phyloP scores from a whole-genome alignment of 257 asterid species.

The Perilla frutescens region DNA sequence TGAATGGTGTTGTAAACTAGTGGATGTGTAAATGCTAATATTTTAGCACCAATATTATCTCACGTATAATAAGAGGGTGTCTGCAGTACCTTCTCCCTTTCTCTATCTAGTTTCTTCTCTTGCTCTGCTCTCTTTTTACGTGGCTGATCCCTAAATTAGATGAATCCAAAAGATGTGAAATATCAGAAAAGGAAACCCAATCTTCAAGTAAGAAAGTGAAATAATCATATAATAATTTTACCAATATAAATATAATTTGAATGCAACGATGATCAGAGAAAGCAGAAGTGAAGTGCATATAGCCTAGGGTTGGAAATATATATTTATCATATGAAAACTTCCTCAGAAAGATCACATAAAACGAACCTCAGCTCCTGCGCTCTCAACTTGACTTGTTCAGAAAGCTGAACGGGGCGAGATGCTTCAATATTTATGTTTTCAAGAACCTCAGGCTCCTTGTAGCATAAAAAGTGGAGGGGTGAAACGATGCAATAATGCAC shows the following conservation, averaged over 20 bases:
- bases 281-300: neutral
- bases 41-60: neutral
- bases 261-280: neutral
- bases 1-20: neutral
- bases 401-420: conserved; percentile 39
- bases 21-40: neutral
- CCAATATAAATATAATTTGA: neutral
- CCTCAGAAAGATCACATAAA: conserved; percentile 22
- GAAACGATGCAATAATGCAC: conserved; percentile 24
- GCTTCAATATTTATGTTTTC: conserved; percentile 55
- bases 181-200: conserved; percentile 29
- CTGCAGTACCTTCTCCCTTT: conserved; percentile 65
- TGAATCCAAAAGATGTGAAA: conserved; percentile 27
- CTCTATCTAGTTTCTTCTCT: conserved; percentile 56
- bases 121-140: conserved; percentile 53
- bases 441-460: conserved; percentile 44
- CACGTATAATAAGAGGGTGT: neutral
- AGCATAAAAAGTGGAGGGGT: conserved; percentile 26
- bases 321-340: neutral
- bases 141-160: conserved; percentile 52
- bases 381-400: conserved; percentile 63
- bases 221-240: neutral
- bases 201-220: neutral
- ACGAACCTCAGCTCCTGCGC: conserved; percentile 67
- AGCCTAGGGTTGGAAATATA: neutral